These are phyloP conservation scores for Postia placenta DNA, from an alignment of 768 basidiomycete species.

Conservation along the genomic window DNA sequence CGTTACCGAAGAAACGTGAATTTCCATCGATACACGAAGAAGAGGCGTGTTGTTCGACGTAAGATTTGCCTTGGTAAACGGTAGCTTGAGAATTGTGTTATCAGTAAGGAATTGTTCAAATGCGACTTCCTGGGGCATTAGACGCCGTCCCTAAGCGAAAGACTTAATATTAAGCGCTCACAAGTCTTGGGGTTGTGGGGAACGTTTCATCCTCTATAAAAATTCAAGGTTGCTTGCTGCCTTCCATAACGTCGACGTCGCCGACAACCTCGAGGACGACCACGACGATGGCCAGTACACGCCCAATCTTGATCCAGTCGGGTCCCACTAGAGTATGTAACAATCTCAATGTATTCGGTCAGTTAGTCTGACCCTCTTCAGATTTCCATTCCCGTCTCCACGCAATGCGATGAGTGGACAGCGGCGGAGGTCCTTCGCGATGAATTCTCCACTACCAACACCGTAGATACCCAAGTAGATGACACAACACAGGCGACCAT, in stretches of 20 bases:
- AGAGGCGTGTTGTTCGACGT: not conserved
- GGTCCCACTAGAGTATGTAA: conserved; percentile 25
- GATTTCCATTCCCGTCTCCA: conserved; percentile 85
- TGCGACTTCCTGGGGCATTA: not conserved
- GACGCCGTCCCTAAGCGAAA: too few relatives aligned
- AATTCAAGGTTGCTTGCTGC: not conserved
- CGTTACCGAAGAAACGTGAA: too few relatives aligned
- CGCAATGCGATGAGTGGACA: conserved; percentile 82
- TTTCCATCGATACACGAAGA: not conserved
- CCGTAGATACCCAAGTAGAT: conserved; percentile 48
- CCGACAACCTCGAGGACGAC: conserved; percentile 9
- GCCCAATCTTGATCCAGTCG: conserved; percentile 28
- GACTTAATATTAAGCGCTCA: not conserved
- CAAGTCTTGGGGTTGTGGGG: not conserved
- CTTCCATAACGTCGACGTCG: not conserved
- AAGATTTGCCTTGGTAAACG: not conserved
- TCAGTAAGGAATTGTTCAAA: not conserved
- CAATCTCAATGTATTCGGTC: not conserved
- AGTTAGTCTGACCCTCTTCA: conserved; percentile 21
- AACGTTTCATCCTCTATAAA: not conserved
- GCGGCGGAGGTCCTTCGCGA: conserved; percentile 88
- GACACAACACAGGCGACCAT: conserved; percentile 58
- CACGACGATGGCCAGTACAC: conserved; percentile 16
- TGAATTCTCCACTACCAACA: conserved; percentile 64
- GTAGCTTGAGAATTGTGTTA: not conserved